phyloP scores from a whole-genome alignment of 441 rosid genomes.

The Isatis lusitanica region DNA sequence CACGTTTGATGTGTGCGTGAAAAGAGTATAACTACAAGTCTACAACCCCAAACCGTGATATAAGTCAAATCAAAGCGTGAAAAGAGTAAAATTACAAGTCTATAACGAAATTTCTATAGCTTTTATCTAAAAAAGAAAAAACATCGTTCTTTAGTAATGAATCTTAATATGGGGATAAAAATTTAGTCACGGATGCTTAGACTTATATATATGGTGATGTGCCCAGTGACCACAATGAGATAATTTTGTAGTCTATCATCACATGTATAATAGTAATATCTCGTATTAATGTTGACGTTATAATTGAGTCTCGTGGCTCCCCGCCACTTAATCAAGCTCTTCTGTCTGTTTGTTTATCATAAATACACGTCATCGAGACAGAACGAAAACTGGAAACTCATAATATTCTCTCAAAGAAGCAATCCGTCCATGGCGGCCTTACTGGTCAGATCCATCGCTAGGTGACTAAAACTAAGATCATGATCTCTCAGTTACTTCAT shows the following conservation, averaged over 20 bases:
- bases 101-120: too few relatives aligned
- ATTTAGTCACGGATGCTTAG: neutral
- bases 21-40: too few relatives aligned
- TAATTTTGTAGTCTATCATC: neutral
- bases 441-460: constrained; percentile 21
- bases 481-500: neutral
- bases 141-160: too few relatives aligned
- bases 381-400: neutral
- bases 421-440: constrained; percentile 22
- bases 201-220: neutral
- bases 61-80: too few relatives aligned
- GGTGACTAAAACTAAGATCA: constrained; percentile 6
- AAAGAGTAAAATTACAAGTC: too few relatives aligned
- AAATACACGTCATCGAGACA: neutral
- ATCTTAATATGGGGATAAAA: neutral
- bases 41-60: too few relatives aligned
- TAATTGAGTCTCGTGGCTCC: neutral
- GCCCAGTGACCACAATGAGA: neutral
- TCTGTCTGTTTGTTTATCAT: neutral
- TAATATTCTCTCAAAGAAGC: neutral
- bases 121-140: too few relatives aligned
- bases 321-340: neutral
- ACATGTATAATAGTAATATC: neutral
- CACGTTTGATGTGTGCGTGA: too few relatives aligned
- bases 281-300: neutral